Evolutionary conservation across 2,329 filamentous ascomycete genomes (phyloP).

Genomic region (Curvularia sp.): DNA sequence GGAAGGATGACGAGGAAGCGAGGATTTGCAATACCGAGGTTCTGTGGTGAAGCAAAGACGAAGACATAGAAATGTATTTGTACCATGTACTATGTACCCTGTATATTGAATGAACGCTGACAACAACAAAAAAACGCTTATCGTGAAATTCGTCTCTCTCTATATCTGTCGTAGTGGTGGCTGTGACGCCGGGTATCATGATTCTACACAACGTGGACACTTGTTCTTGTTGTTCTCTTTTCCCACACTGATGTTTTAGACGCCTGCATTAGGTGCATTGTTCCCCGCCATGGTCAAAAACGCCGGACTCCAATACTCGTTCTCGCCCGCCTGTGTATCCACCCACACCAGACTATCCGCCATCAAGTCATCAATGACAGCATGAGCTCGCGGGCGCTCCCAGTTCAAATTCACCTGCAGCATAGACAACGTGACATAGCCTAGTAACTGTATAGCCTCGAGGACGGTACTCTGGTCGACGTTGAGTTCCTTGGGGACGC

Average conservation of each 20-base stretch:
- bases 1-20: constrained; percentile 47
- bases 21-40: constrained; percentile 56
- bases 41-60: constrained; percentile 52
- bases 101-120: background rate
- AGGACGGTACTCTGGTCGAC: constrained; percentile 91
- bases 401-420: constrained; percentile 84
- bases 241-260: background rate
- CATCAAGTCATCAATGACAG: constrained; percentile 88
- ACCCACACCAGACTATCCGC: constrained; percentile 93
- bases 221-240: background rate
- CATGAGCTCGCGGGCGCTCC: constrained; percentile 83
- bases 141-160: constrained; percentile 2
- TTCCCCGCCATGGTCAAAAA: constrained; percentile 61
- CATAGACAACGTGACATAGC: constrained; percentile 90
- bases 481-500: constrained; percentile 93
- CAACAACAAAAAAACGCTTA: background rate
- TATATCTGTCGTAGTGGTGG: constrained; percentile 3
- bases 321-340: constrained; percentile 82
- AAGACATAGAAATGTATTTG: background rate
- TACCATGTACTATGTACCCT: background rate
- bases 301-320: constrained; percentile 90
- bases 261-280: background rate
- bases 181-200: constrained; percentile 27
- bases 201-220: background rate
- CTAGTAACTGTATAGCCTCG: constrained; percentile 87